Conservation (phyloP, 2,329 filamentous ascomycete genomes). For the Colletotrichum ledebouriae region DNA sequence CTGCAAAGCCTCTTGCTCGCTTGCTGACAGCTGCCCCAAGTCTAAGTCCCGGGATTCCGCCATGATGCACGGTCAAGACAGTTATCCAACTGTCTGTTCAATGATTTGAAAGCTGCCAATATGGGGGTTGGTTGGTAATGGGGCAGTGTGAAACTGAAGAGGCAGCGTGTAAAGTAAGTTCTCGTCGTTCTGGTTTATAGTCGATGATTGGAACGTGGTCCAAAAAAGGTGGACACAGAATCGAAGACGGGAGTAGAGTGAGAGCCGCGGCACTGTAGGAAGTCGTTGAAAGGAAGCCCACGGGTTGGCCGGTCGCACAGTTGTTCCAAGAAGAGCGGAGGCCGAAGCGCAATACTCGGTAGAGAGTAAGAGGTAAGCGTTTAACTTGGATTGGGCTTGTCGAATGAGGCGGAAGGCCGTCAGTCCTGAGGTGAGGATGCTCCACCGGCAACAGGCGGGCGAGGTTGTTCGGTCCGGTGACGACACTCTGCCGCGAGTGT, state of each 20-base stretch:
- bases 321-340: neutral
- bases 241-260: no score
- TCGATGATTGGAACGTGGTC: no score
- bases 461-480: constrained; percentile 17
- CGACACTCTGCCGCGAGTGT: constrained; percentile 30
- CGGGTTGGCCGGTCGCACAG: neutral
- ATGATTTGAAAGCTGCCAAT: constrained; percentile 25
- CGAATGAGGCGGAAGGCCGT: constrained; percentile 4
- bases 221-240: neutral
- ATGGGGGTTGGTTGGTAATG: neutral
- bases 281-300: neutral
- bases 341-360: neutral
- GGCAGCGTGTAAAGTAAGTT: no score
- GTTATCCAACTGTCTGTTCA: neutral
- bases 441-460: neutral
- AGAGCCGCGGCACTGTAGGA: neutral
- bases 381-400: neutral
- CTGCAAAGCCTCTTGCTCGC: constrained; percentile 86
- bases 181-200: no score
- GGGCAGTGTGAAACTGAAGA: neutral
- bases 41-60: constrained; percentile 65
- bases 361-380: neutral
- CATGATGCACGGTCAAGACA: constrained; percentile 47
- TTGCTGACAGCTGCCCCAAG: constrained; percentile 77
- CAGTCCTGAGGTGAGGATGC: constrained; percentile 3